Percentiles rank a stretch among this genome's conserved stretches.
These are phyloP conservation scores for Solanum paucissectum DNA, from an alignment of 257 asterid genomes.

Conservation along the genomic window DNA sequence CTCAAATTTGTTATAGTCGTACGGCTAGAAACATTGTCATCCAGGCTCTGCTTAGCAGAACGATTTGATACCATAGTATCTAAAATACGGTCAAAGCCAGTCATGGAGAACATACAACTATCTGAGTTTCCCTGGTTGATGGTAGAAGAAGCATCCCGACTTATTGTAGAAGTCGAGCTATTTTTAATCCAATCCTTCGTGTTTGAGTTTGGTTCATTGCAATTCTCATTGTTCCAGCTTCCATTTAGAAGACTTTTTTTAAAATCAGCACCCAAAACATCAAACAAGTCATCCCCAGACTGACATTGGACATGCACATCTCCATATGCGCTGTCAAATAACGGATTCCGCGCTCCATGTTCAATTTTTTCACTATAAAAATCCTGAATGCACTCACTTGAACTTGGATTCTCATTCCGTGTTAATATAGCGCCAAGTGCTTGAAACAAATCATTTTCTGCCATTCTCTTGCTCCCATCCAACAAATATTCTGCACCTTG, in stretches of 20 bases:
- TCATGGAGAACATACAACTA: conserved; percentile 30
- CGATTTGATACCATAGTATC: conserved; percentile 57
- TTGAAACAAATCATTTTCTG: conserved; percentile 21
- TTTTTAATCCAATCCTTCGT: conserved; percentile 15
- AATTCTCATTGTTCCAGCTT: conserved; percentile 26
- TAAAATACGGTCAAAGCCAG: conserved; percentile 52
- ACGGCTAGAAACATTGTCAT: conserved; percentile 44
- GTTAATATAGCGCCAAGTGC: conserved; percentile 14
- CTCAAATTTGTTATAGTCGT: conserved; percentile 37
- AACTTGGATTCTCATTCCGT: conserved; percentile 4
- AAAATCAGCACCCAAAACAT: conserved; percentile 75
- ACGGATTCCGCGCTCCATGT: conserved; percentile 11
- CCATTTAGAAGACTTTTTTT: conserved; percentile 44
- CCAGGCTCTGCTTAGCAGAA: conserved; percentile 20
- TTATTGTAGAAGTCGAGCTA: conserved; percentile 12
- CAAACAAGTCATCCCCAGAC: conserved; percentile 73
- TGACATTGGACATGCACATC: conserved; percentile 20
- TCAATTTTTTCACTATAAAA: conserved; percentile 22
- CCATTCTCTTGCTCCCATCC: conserved; percentile 6
- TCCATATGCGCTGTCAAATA: conserved; percentile 12
- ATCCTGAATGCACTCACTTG: conserved; percentile 19
- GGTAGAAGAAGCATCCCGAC: conserved; percentile 24
- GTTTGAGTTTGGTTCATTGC: conserved; percentile 19
- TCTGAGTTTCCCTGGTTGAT: conserved; percentile 39
- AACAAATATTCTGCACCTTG: conserved; percentile 9